phyloP scores from a whole-genome alignment of 2,329 filamentous ascomycete genomes.

The Pestalotiopsis sp. region DNA sequence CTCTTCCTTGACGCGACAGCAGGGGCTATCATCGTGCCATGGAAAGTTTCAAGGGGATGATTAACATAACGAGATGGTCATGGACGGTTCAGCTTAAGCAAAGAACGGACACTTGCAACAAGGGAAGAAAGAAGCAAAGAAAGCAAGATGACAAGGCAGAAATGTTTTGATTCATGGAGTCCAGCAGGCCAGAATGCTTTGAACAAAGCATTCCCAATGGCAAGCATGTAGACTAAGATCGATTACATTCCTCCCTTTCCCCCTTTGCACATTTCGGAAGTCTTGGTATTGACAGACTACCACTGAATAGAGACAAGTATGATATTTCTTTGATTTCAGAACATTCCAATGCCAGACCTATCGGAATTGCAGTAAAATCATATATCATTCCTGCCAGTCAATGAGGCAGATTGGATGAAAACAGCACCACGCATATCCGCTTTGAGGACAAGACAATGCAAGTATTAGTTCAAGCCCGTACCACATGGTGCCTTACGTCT shows the following conservation, averaged over 20 bases:
- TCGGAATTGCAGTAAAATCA: background rate
- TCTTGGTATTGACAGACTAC: background rate
- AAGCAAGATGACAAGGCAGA: background rate
- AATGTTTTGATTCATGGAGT: background rate
- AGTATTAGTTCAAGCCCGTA: too few species aligned
- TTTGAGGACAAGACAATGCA: too few species aligned
- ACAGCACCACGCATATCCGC: background rate
- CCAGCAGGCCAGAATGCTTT: background rate
- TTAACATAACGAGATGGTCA: background rate
- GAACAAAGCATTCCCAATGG: background rate
- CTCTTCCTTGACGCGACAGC: conserved; percentile 9
- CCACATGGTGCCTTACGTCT: too few species aligned
- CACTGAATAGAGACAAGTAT: background rate
- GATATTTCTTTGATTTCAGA: background rate
- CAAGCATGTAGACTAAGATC: background rate
- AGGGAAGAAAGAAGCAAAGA: background rate
- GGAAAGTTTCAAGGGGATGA: background rate
- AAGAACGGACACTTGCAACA: background rate
- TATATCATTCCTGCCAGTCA: background rate
- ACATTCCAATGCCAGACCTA: background rate
- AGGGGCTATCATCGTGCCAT: conserved; percentile 1
- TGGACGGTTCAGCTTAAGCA: background rate
- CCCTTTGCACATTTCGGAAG: background rate
- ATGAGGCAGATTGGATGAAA: background rate
- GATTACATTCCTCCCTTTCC: background rate